These are phyloP conservation scores for Hemileia vastatrix DNA, from an alignment of 1,284 basidiomycete species.

Conservation along the genomic window DNA sequence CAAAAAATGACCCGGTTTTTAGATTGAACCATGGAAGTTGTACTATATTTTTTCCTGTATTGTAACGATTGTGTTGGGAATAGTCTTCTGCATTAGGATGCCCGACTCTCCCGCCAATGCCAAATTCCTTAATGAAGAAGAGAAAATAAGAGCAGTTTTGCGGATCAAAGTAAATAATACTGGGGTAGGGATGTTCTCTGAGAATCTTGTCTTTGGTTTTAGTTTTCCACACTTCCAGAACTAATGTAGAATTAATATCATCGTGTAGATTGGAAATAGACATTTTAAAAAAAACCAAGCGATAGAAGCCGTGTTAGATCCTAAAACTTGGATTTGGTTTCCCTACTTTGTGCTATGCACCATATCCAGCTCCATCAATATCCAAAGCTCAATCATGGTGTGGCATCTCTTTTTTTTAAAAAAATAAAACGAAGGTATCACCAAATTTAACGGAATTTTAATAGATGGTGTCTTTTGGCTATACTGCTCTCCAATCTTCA, in stretches of 20 bases:
- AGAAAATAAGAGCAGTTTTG: constrained; percentile 55
- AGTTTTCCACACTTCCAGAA: background rate
- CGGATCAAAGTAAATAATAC: constrained; percentile 54
- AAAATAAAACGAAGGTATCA: background rate
- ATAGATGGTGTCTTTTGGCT: background rate
- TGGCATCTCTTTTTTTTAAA: background rate
- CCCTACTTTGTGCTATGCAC: background rate
- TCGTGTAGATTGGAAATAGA: constrained; percentile 1
- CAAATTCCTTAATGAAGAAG: constrained; percentile 57
- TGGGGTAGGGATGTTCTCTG: background rate
- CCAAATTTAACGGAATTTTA: background rate
- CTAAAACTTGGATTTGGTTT: constrained; percentile 10
- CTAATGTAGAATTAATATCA: background rate
- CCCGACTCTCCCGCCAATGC: constrained; percentile 52
- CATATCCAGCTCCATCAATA: background rate
- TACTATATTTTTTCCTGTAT: background rate
- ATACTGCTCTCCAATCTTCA: background rate
- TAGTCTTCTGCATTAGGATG: background rate
- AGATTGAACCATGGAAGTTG: constrained; percentile 6
- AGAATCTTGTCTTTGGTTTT: background rate
- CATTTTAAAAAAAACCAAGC: background rate
- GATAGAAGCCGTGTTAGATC: background rate
- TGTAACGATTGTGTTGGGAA: background rate
- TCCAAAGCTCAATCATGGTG: background rate
- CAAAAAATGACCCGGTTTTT: too few species aligned